These are phyloP conservation scores for Acer negundo DNA, from an alignment of 345 rosid species.

Conservation along the genomic window DNA sequence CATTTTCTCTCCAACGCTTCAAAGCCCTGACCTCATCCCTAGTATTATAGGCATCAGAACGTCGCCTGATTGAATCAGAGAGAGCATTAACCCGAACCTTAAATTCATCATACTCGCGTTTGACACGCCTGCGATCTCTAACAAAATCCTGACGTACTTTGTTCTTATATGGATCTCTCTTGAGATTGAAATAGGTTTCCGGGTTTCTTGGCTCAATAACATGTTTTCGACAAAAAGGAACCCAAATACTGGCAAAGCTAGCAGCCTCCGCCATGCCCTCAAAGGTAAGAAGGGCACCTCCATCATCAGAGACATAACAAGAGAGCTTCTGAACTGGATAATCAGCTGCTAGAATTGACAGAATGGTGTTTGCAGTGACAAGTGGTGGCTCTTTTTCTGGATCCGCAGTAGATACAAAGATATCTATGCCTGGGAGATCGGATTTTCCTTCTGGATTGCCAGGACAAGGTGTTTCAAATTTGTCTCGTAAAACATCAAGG, in stretches of 20 bases:
- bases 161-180: conserved; percentile 73
- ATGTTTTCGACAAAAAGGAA: conserved; percentile 89
- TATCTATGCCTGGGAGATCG: conserved; percentile 78
- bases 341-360: conserved; percentile 75
- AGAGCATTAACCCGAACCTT: conserved; percentile 76
- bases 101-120: conserved; percentile 80
- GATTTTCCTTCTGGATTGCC: conserved; percentile 61
- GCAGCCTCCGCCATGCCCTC: conserved; percentile 97
- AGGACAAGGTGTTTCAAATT: conserved; percentile 58
- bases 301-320: conserved; percentile 84
- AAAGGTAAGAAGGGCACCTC: conserved; percentile 78
- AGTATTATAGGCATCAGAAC: conserved; percentile 77
- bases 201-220: conserved; percentile 77
- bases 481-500: conserved; percentile 55
- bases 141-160: conserved; percentile 76
- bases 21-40: conserved; percentile 70
- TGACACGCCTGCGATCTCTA: conserved; percentile 65
- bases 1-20: conserved; percentile 56
- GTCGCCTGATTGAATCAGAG: conserved; percentile 63
- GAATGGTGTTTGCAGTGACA: conserved; percentile 80
- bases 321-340: conserved; percentile 83
- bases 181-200: conserved; percentile 73
- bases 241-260: conserved; percentile 80
- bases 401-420: conserved; percentile 86
- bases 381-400: conserved; percentile 86